phyloP scores from a whole-genome alignment of 495 filamentous ascomycete genomes.

The Aspergillus carlsbadensis region DNA sequence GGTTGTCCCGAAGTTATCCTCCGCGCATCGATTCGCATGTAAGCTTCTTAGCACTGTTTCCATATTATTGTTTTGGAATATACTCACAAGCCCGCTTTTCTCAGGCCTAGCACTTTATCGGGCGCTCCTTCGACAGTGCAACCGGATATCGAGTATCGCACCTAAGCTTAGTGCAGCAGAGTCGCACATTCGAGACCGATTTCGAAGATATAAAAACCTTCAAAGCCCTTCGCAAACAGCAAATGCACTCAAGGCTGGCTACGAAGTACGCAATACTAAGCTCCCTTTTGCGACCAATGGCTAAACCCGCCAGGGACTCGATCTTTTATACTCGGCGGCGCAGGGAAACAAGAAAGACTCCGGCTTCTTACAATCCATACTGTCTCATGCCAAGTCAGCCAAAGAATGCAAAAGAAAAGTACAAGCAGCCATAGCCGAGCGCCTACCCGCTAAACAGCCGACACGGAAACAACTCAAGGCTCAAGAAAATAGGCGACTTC shows the following conservation, averaged over 20 bases:
- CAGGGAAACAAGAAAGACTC: conserved; percentile 28
- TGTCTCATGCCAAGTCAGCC: conserved; percentile 20
- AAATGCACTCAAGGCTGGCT: conserved; percentile 62
- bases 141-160: conserved; percentile 42
- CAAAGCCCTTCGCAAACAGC: conserved; percentile 53
- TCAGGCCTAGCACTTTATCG: conserved; percentile 72
- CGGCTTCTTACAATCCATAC: conserved; percentile 22
- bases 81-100: conserved; percentile 13
- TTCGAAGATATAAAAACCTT: conserved; percentile 55
- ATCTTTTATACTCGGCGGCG: conserved; percentile 40
- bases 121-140: conserved; percentile 63
- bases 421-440: conserved; percentile 20
- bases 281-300: not conserved
- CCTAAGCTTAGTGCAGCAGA: conserved; percentile 40
- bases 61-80: not conserved
- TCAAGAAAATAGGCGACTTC: conserved; percentile 24
- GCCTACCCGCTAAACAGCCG: conserved; percentile 17
- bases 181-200: conserved; percentile 51
- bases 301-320: conserved; percentile 35
- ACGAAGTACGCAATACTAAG: conserved; percentile 47
- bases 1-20: conserved; percentile 45
- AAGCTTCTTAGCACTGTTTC: conserved; percentile 21
- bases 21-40: conserved; percentile 66
- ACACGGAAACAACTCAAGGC: conserved; percentile 27
- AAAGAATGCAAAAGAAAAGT: conserved; percentile 20